phyloP scores from a whole-genome alignment of 2,329 filamentous ascomycete species.

The Emericellopsis atlantica region DNA sequence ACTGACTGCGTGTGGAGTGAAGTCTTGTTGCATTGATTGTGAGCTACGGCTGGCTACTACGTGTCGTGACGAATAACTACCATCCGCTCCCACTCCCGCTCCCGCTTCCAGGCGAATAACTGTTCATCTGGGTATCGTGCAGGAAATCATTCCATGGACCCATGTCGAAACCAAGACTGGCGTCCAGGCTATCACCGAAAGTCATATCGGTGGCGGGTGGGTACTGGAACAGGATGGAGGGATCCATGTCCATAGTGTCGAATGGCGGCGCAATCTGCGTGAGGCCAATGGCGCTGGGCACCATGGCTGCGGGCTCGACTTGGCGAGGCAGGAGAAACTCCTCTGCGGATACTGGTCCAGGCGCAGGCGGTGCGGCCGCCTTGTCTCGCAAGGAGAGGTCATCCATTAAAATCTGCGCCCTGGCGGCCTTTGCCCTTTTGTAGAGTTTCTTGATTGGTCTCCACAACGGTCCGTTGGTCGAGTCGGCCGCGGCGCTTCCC shows the following conservation, averaged over 20 bases:
- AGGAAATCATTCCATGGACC: conserved; percentile 31
- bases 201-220: conserved; percentile 13
- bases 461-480: conserved; percentile 36
- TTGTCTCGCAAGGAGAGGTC: conserved; percentile 8
- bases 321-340: neutral
- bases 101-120: conserved; percentile 11
- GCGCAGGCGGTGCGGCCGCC: neutral
- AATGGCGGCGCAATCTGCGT: conserved; percentile 5
- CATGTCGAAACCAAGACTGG: conserved; percentile 13
- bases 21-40: neutral
- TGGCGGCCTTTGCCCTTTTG: conserved; percentile 31
- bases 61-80: neutral
- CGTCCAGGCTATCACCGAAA: conserved; percentile 8
- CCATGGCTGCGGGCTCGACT: neutral
- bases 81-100: conserved; percentile 3
- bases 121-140: conserved; percentile 22
- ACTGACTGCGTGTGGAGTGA: neutral
- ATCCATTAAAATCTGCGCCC: conserved; percentile 16
- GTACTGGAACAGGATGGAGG: conserved; percentile 15
- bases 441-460: conserved; percentile 39
- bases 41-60: neutral
- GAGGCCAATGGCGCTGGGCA: neutral
- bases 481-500: conserved; percentile 33
- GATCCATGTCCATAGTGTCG: conserved; percentile 14
- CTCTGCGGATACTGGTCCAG: neutral